phyloP scores from a whole-genome alignment of 441 rosid species.

The Gossypium lobatum region DNA sequence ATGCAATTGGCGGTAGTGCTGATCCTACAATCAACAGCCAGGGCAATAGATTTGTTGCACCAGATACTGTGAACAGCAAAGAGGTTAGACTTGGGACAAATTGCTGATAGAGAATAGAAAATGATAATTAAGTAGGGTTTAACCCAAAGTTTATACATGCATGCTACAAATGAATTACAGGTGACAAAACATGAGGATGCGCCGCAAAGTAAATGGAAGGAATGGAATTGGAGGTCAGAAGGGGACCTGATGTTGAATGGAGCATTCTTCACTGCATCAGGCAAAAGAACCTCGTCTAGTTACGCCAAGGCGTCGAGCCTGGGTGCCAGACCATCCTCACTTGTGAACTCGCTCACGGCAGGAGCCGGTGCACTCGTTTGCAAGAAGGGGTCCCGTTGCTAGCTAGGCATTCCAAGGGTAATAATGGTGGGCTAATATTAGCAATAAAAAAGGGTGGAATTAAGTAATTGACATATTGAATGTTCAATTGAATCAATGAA shows the following conservation, averaged over 20 bases:
- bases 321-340: conserved; percentile 51
- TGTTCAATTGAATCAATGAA: background rate
- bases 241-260: conserved; percentile 62
- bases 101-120: background rate
- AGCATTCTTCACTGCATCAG: conserved; percentile 55
- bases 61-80: conserved; percentile 29
- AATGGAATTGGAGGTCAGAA: conserved; percentile 70
- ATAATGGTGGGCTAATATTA: background rate
- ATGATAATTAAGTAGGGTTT: background rate
- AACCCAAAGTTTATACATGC: background rate
- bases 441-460: background rate
- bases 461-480: background rate
- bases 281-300: conserved; percentile 47
- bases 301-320: conserved; percentile 67
- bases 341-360: conserved; percentile 44
- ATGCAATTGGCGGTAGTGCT: conserved; percentile 72
- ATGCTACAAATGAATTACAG: conserved; percentile 20
- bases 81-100: conserved; percentile 26
- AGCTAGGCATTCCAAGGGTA: background rate
- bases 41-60: conserved; percentile 27
- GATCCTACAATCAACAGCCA: conserved; percentile 47
- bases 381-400: conserved; percentile 42
- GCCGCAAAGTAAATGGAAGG: conserved; percentile 37
- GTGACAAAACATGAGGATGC: conserved; percentile 60
- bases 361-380: conserved; percentile 57